phyloP scores from a whole-genome alignment of 208 protist genomes.

The Acanthamoeba healyi region DNA sequence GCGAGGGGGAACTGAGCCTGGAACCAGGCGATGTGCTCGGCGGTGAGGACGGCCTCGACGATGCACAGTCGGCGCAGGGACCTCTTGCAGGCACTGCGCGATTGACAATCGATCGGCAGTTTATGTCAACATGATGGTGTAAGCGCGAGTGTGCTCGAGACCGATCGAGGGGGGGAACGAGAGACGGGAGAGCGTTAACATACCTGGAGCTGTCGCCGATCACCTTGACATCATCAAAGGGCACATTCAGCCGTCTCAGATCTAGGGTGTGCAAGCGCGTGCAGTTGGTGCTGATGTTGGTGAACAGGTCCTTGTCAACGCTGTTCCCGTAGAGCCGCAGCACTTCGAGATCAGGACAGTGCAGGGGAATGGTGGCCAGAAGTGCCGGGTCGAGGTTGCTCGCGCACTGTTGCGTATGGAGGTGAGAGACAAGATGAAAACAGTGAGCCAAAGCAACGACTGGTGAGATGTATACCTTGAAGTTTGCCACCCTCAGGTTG shows the following conservation, averaged over 20 bases:
- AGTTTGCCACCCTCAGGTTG: conserved; percentile 1
- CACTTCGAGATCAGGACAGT: conserved; percentile 42
- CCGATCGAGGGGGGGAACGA: not conserved
- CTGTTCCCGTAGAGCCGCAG: conserved; percentile 2
- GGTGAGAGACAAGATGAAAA: no score
- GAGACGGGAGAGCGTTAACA: not conserved
- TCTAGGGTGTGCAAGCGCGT: conserved; percentile 12
- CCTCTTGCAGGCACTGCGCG: not conserved
- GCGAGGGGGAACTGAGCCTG: not conserved
- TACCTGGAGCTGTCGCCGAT: not conserved
- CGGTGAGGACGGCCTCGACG: not conserved
- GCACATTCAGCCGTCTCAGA: not conserved
- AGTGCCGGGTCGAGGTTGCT: not conserved
- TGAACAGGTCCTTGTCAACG: conserved; percentile 26
- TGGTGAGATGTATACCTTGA: conserved; percentile 14
- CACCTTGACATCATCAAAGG: not conserved
- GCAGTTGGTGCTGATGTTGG: conserved; percentile 10
- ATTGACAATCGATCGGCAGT: not conserved
- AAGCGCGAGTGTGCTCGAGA: not conserved
- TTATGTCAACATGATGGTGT: no score
- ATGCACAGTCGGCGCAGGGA: conserved; percentile 1
- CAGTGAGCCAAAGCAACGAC: no score
- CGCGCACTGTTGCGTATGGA: not conserved
- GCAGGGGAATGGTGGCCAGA: not conserved
- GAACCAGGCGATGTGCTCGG: not conserved